phyloP scores from a whole-genome alignment of 805 yeast species.

The Lachancea dasiensis region DNA sequence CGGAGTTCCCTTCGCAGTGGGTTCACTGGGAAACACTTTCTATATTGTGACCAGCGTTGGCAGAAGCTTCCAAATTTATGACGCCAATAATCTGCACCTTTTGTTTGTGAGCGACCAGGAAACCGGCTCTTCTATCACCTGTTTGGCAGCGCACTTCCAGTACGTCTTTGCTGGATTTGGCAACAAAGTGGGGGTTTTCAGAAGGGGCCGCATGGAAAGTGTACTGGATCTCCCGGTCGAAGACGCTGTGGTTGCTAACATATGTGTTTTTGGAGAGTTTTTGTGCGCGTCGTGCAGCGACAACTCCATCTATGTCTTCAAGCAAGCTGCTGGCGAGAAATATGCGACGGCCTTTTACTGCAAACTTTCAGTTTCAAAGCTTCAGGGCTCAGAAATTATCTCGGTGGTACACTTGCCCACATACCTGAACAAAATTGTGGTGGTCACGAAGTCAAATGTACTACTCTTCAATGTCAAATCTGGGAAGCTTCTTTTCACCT shows the following conservation, averaged over 20 bases:
- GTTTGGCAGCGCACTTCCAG: conserved; percentile 76
- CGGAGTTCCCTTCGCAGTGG: conserved; percentile 77
- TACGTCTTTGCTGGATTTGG: conserved; percentile 75
- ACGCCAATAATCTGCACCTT: conserved; percentile 78
- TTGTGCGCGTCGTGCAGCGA: conserved; percentile 50
- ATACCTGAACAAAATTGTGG: conserved; percentile 79
- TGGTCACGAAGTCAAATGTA: conserved; percentile 65
- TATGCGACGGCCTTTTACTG: conserved; percentile 62
- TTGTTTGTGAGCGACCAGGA: conserved; percentile 80
- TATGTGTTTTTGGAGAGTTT: conserved; percentile 72
- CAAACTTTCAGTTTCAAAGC: conserved; percentile 47
- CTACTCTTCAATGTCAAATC: conserved; percentile 70
- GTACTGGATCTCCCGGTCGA: conserved; percentile 32
- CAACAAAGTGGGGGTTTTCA: conserved; percentile 66
- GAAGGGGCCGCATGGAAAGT: conserved; percentile 63
- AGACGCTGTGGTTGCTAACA: conserved; percentile 38
- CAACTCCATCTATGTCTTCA: conserved; percentile 48
- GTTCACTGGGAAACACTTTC: conserved; percentile 82
- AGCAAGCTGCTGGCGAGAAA: conserved; percentile 34
- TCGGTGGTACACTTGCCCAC: conserved; percentile 72
- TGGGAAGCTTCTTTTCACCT: conserved; percentile 60
- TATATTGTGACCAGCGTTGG: conserved; percentile 90
- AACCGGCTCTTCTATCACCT: conserved; percentile 62
- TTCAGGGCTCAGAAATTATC: conserved; percentile 62
- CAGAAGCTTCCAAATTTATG: conserved; percentile 83